Base-by-base conservation (phyloP, 257 asterid genomes). In the Buddleja alternifolia region DNA sequence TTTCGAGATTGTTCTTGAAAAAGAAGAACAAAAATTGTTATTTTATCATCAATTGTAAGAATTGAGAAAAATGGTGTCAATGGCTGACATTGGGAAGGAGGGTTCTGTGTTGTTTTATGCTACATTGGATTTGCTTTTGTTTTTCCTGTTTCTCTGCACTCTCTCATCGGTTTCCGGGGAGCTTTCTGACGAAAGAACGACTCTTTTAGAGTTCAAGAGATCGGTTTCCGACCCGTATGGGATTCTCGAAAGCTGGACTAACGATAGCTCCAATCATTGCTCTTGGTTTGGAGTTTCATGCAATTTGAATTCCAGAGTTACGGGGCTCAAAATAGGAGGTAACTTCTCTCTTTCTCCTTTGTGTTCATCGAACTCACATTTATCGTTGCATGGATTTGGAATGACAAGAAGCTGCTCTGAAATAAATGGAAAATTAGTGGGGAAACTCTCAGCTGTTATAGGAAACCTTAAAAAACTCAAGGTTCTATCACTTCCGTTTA, bases 241-340 rank as follows among this genome's bases (percentile, higher is more conserved):
- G 56, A 48, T 82, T 50, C 81, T 82, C 23, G 10, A 56, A 24
- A 76, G 75, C 78, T 79, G 85, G 85, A 63, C 63, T 59, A 70
- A 45, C 15, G 69, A 45, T n/a, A 42, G 58, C 70, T 72, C 66
- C 2, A 39, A 71, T 60, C 67, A 79, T 37, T 82, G 83, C 70
- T 67, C 77, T 10, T 79, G 85, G 88, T 77, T 63, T 11, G 88
- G 88, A 41, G 77, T 82, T 7, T 76, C 73, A 29, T 82, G 85
- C 78, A 34, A 77, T 53, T 60, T 81, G 0, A 47, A 74, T 46
- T 21, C 44, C 70, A 58, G 83, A 65, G 85, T 79, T 51, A 36
- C 74, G 0, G 52, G 46, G 71, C 73, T 82, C 39, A 36, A 36
- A 4, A 63, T 80, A 0, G 60, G 72, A 59, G 88, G 88, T 79